Evolutionary conservation across 2,329 filamentous ascomycete genomes (phyloP).

Genomic region (Calonectria henricotiae): DNA sequence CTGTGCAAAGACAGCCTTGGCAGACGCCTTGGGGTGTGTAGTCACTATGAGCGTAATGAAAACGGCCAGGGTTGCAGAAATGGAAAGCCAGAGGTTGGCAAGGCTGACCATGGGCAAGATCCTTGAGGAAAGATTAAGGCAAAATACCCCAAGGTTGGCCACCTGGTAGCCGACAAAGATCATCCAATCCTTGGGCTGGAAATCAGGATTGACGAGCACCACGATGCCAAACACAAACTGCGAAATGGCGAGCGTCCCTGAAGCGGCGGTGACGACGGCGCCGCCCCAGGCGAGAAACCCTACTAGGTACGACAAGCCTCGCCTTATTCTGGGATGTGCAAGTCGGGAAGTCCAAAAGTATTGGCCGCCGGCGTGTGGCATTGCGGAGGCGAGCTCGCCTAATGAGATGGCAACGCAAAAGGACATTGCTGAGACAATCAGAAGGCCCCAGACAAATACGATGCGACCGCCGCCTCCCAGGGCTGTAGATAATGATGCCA

Average conservation of each 20-base stretch:
- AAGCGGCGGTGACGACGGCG: slow-evolving; percentile 7
- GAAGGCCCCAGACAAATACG: slow-evolving; percentile 16
- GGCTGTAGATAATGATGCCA: background rate
- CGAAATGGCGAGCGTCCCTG: slow-evolving; percentile 1
- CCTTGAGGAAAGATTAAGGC: slow-evolving; percentile 4
- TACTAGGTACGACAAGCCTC: slow-evolving; percentile 14
- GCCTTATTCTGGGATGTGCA: background rate
- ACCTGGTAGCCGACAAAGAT: slow-evolving; percentile 24
- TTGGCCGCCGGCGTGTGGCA: slow-evolving; percentile 25
- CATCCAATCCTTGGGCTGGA: slow-evolving; percentile 23
- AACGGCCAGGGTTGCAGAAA: background rate
- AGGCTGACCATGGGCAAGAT: slow-evolving; percentile 11
- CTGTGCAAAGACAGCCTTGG: slow-evolving; percentile 13
- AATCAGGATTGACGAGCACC: background rate
- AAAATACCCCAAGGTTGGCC: background rate
- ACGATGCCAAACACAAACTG: slow-evolving; percentile 18
- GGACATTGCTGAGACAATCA: slow-evolving; percentile 3
- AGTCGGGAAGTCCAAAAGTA: slow-evolving; percentile 23
- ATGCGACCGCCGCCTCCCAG: slow-evolving; percentile 10
- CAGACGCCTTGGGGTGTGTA: background rate
- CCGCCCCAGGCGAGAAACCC: slow-evolving; percentile 13
- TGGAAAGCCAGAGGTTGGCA: slow-evolving; percentile 3
- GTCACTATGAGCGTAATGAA: slow-evolving; percentile 12
- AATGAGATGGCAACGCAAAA: slow-evolving; percentile 2
- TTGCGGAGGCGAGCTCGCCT: slow-evolving; percentile 23